Base-by-base conservation (phyloP, 192 early-diverging fungal species). In the Backusella luteola region DNA sequence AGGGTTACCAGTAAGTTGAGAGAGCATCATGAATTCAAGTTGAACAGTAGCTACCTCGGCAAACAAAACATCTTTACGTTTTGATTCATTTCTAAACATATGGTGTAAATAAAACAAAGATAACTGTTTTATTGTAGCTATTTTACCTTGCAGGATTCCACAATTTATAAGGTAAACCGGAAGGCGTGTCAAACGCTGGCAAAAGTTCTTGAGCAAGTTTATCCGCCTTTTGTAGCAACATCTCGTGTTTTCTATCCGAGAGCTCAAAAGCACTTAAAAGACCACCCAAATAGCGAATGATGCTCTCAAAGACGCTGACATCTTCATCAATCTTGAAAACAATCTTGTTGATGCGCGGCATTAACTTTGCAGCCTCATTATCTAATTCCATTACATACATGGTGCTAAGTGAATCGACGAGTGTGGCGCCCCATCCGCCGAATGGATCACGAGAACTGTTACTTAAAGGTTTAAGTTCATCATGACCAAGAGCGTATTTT, bases 321-420 rank as follows among this genome's bases (percentile, higher is more conserved):
- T 70, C 80, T 73, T 91, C 91, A 74, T 90, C 79, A 21, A 95
- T 82, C 29, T 49, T 36, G n/a, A 78, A 78, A 29, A 34, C 34
- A 7, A 77, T 69, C 19, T 81, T 83, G 6, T 76, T 80, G 2
- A 95, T 85, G 66, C 90, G 86, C 0, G 91, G 80, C 69, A 93
- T 81, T 0, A 92, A 91, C 44, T 87, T 83, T 34, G 90, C 80
- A 80, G 94, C 95, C 71, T 96, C 94, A 26, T 91, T 81, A 44
- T 88, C 83, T 17, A 98, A 83, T 49, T 86, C 93, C 94, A 96
- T 94, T 53, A 98, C 88, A 38, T 89, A 84, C 68, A 97, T 85
- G 1, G 97, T 97, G 70, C 95, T 94, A 34, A 98, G 85, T 6
- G 94, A 84, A 76, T 98, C 97, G 63, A 97, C 84, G 59, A 96